These are phyloP conservation scores for Salvia hispanica DNA, from an alignment of 257 asterid species.

Conservation along the genomic window DNA sequence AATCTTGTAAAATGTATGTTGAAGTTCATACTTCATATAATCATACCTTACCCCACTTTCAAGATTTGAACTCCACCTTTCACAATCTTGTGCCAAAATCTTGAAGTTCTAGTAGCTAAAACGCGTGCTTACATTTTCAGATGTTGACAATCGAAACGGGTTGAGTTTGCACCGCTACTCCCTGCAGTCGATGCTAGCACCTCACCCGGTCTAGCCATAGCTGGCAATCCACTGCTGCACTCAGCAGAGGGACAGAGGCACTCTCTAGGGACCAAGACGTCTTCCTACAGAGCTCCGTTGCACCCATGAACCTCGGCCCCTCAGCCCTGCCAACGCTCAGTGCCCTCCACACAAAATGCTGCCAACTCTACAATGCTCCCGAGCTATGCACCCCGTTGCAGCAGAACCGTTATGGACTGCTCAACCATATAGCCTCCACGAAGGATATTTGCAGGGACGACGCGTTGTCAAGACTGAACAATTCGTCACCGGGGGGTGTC, in stretches of 20 bases:
- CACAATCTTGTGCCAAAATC: too few species aligned
- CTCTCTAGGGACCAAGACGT: constrained; percentile 47
- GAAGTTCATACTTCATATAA: too few species aligned
- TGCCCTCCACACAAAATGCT: constrained; percentile 30
- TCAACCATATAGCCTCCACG: constrained; percentile 42
- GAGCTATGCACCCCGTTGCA: constrained; percentile 47
- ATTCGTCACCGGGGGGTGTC: constrained; percentile 82
- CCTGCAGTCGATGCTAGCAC: constrained; percentile 54
- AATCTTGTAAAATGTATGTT: too few species aligned
- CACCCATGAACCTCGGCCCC: constrained; percentile 41
- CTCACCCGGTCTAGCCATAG: constrained; percentile 50
- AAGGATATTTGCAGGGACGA: constrained; percentile 82
- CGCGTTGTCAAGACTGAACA: constrained; percentile 67
- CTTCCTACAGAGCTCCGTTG: constrained; percentile 36
- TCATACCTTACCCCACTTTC: too few species aligned
- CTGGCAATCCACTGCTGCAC: constrained; percentile 45
- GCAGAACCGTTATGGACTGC: constrained; percentile 56
- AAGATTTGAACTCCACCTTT: too few species aligned
- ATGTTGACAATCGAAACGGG: constrained; percentile 90
- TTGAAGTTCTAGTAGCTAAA: too few species aligned
- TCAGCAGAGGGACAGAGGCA: constrained; percentile 37
- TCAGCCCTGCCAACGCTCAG: constrained; percentile 48
- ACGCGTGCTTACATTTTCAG: constrained; percentile 39
- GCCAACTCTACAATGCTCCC: constrained; percentile 43
- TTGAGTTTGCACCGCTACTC: constrained; percentile 67